Evolutionary conservation across 306 rosid genomes (phyloP), one percentile per base, ranked within the genome.

Genomic region (Trifolium repens): DNA sequence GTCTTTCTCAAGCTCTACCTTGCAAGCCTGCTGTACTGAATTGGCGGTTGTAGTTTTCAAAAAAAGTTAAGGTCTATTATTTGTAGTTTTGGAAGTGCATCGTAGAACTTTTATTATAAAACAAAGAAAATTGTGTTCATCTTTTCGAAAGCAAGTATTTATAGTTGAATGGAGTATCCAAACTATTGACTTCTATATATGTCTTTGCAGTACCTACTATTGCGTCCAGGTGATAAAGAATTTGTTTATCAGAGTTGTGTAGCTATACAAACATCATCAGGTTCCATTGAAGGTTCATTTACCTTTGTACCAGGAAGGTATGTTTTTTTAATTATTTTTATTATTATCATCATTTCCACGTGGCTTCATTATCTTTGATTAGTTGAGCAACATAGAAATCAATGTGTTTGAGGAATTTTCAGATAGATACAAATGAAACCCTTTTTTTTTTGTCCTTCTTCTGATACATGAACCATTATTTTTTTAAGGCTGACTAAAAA

Each of bases 251-350:
- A 94, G 87, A 94, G 98, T 80, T 85, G 86, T 75, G 57, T 91
- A 0, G 49, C 67, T 71, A 73, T 91, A 61, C 81, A 86, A 19
- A 80, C 88, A 34, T 47, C 91, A 24, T 40, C 83, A 2, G 98
- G 98, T 77, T 90, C 97, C n/a, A 8, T 91, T 54, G 97, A 91
- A 88, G 98, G 98, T 43, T 91, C 87, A 61, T 91, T 94, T 76
- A 83, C 88, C n/a, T 94, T 94, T 85, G 84, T 94, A 49, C 97
- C 96, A n/a, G 97, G 98, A 71, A 91, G 97, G 98, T 94, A 89
- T 78, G 47, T 9, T n/a, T 72, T 68, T 46, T 14, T 53, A 16
- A 54, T 14, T 53, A 19, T 66, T 67, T 4, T 12, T 35, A 15
- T 46, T 47, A 7, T 55, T 60, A 27, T 63, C 30, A 17, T 26